Evolutionary conservation across 176 grass and related monocot species (phyloP).

Genomic region (Oryza rufipogon): DNA sequence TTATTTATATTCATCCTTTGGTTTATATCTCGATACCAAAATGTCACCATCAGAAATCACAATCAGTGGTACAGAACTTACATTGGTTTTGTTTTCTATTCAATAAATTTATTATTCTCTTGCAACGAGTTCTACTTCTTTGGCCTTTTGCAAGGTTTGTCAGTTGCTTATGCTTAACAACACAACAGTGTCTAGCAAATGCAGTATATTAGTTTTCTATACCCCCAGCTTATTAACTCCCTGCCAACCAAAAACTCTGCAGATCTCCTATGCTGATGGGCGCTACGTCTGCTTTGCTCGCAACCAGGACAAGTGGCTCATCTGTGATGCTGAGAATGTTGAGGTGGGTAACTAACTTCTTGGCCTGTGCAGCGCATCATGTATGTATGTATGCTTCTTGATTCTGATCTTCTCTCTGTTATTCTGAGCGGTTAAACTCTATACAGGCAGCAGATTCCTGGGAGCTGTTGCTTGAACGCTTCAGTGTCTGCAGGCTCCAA

Average conservation of each 20-base stretch:
- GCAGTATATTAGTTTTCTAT: too few relatives aligned
- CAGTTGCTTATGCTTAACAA: too few relatives aligned
- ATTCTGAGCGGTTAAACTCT: neutral
- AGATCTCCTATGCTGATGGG: conserved; percentile 23
- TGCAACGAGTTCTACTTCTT: too few relatives aligned
- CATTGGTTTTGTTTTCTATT: neutral
- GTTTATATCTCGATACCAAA: neutral
- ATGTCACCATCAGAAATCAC: too few relatives aligned
- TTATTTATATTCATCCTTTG: neutral
- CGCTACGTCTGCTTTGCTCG: conserved; percentile 31
- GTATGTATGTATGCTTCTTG: neutral
- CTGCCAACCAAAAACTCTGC: conserved; percentile 16
- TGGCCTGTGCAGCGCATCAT: too few relatives aligned
- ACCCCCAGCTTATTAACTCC: neutral
- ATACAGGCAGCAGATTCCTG: conserved; percentile 23
- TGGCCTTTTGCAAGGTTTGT: too few relatives aligned
- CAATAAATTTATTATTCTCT: conserved; percentile 4
- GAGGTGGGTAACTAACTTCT: neutral
- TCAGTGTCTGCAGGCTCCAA: conserved; percentile 23
- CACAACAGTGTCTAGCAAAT: too few relatives aligned
- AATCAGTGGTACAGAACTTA: neutral
- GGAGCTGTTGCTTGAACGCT: conserved; percentile 31
- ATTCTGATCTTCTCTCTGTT: neutral
- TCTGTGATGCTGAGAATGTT: conserved; percentile 9
- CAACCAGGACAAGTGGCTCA: conserved; percentile 30